These are phyloP conservation scores for Xylariaceae sp. DNA, from an alignment of 2,329 filamentous ascomycete genomes.

Conservation along the genomic window DNA sequence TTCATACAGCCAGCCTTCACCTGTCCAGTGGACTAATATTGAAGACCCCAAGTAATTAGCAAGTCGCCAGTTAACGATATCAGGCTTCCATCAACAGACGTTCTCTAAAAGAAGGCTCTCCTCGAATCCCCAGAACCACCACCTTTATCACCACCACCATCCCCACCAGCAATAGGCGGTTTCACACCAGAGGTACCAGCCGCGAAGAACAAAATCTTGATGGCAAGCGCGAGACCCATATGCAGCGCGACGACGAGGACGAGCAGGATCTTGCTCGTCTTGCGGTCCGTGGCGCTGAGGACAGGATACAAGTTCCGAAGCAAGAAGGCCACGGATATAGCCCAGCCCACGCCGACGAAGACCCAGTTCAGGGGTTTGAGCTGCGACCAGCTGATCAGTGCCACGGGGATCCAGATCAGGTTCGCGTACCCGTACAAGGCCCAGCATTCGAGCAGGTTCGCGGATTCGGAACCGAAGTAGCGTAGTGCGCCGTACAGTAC, in stretches of 20 bases:
- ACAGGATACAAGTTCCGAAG: slow-evolving; percentile 90
- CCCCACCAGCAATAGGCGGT: not conserved
- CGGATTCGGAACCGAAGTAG: slow-evolving; percentile 94
- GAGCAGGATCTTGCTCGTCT: slow-evolving; percentile 87
- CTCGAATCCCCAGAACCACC: slow-evolving; percentile 24
- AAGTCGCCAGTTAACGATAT: too few species aligned
- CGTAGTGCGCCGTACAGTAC: slow-evolving; percentile 85
- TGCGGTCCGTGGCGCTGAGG: slow-evolving; percentile 87
- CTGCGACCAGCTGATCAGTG: slow-evolving; percentile 88
- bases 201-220: slow-evolving; percentile 97
- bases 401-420: slow-evolving; percentile 95
- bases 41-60: too few species aligned
- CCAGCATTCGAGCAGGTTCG: slow-evolving; percentile 94
- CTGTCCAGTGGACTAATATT: too few species aligned
- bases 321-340: slow-evolving; percentile 81
- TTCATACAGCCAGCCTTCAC: slow-evolving; percentile 6
- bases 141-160: slow-evolving; percentile 26
- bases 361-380: slow-evolving; percentile 89
- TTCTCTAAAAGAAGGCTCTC: slow-evolving; percentile 27
- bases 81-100: not conserved
- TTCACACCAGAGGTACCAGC: slow-evolving; percentile 67
- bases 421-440: slow-evolving; percentile 96
- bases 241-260: slow-evolving; percentile 85
- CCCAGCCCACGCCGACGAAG: slow-evolving; percentile 88
- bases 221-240: slow-evolving; percentile 87